Conservation (phyloP, 441 rosid species). For the Aleurites moluccanus region DNA sequence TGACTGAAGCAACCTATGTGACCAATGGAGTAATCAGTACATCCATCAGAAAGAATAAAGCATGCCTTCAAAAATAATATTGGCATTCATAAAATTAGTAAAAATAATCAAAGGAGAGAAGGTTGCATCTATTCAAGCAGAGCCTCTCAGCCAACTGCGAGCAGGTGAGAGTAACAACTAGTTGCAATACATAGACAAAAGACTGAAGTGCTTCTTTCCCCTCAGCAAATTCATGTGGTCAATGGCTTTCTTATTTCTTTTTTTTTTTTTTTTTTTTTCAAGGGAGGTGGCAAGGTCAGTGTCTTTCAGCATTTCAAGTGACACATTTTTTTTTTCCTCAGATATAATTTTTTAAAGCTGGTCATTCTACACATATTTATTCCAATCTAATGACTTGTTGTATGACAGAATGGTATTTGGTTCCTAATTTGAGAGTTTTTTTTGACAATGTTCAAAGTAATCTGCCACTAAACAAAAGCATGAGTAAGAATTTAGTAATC, state of each 20-base stretch:
- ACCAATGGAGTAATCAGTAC: constrained; percentile 18
- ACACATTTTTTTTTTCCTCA: neutral
- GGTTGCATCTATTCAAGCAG: neutral
- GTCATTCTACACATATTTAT: neutral
- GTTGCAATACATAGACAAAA: neutral
- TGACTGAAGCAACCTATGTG: constrained; percentile 55
- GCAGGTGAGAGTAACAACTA: neutral
- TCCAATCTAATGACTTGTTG: neutral
- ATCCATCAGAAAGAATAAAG: constrained; percentile 12
- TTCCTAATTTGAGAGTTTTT: neutral
- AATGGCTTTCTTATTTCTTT: neutral
- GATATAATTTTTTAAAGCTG: neutral
- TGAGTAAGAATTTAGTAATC: neutral
- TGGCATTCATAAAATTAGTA: neutral
- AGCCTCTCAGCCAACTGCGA: neutral
- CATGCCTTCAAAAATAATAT: constrained; percentile 6
- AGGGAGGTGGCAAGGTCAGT: too few relatives aligned
- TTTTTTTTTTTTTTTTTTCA: too few relatives aligned
- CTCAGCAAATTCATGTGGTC: neutral
- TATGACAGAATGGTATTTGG: neutral
- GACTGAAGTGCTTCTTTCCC: neutral
- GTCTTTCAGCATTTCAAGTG: neutral
- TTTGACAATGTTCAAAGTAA: neutral
- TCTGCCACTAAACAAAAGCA: neutral
- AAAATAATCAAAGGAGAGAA: neutral